These are phyloP conservation scores for Boletellus ananas DNA, from an alignment of 768 basidiomycete species.

Conservation along the genomic window DNA sequence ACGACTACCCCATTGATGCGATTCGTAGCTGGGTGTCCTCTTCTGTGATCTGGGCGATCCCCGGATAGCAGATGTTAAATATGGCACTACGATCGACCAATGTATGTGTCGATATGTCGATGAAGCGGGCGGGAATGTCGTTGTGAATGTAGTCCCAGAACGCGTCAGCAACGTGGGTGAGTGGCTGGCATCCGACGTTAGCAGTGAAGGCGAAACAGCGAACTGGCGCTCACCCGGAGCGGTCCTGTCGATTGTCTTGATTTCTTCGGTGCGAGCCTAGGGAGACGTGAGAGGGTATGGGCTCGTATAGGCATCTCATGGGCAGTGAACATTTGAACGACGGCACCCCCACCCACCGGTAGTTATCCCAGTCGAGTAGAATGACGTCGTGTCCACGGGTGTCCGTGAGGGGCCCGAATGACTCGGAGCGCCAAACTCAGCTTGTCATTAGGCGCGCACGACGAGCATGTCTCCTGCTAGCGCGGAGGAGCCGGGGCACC, in stretches of 20 bases:
- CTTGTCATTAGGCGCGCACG: not conserved
- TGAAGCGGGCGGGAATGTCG: constrained; percentile 25
- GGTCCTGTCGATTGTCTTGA: not conserved
- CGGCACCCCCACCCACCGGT: not conserved
- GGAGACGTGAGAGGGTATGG: not conserved
- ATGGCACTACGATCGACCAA: constrained; percentile 22
- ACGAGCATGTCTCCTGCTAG: not conserved
- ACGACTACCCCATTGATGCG: not conserved
- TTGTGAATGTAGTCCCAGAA: constrained; percentile 24
- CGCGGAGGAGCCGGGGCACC: not conserved
- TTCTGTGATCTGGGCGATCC: constrained; percentile 18
- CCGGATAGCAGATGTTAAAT: constrained; percentile 15
- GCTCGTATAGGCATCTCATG: not conserved
- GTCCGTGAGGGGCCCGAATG: not conserved
- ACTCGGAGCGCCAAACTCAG: not conserved
- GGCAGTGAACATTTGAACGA: not conserved
- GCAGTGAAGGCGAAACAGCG: not conserved
- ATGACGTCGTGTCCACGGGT: not conserved
- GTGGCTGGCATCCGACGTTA: constrained; percentile 2
- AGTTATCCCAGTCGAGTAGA: constrained; percentile 4
- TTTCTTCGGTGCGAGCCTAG: constrained; percentile 2
- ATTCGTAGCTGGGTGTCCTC: constrained; percentile 11
- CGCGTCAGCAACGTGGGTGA: constrained; percentile 2
- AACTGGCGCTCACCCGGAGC: not conserved
- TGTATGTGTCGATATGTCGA: constrained; percentile 18